These are phyloP conservation scores for Aspergillus latus DNA, from an alignment of 2,329 filamentous ascomycete genomes.

Conservation along the genomic window DNA sequence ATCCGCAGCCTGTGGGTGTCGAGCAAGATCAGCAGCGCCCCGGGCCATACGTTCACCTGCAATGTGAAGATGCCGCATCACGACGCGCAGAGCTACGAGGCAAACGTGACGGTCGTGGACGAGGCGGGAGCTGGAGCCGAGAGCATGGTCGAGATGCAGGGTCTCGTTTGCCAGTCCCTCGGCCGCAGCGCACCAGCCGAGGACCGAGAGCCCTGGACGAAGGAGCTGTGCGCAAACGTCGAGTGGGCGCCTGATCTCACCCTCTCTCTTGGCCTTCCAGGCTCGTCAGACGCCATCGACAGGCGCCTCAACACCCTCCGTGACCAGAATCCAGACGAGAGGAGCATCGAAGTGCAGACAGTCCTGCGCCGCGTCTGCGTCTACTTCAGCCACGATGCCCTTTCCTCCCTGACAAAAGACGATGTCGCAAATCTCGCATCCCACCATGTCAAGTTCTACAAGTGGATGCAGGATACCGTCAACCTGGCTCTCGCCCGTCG, in stretches of 20 bases:
- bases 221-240: neutral
- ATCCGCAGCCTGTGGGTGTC: neutral
- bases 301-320: too few relatives aligned
- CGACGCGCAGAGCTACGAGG: neutral
- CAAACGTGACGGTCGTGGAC: neutral
- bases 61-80: neutral
- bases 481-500: too few relatives aligned
- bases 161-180: neutral
- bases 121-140: slow-evolving; percentile 14
- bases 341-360: too few relatives aligned
- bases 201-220: neutral
- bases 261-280: neutral
- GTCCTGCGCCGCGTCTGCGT: too few relatives aligned
- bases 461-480: neutral
- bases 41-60: neutral
- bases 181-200: neutral
- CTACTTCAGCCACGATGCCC: too few relatives aligned
- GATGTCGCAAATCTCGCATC: neutral
- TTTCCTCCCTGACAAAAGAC: too few relatives aligned
- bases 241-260: neutral
- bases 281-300: too few relatives aligned
- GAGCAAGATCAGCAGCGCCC: neutral
- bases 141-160: neutral
- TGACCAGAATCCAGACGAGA: too few relatives aligned
- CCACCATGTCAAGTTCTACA: neutral